Evolutionary conservation across 164 flowering plant genomes (phyloP).

Genomic region (Vitis riparia): DNA sequence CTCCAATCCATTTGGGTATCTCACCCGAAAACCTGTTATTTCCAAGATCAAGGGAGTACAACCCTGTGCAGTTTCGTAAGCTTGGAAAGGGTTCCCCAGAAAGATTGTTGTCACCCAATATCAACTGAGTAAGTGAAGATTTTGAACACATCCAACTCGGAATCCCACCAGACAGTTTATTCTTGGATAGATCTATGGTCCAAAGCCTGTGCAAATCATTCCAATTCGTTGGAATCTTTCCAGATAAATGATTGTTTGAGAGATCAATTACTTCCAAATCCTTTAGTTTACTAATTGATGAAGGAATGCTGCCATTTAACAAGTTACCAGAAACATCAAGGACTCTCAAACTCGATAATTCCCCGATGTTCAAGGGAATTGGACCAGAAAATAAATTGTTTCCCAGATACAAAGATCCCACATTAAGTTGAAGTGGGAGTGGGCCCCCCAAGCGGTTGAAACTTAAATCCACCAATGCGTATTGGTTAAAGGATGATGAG

Average conservation of each 20-base stretch:
- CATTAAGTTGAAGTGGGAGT: constrained; percentile 10
- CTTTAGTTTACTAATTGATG: neutral
- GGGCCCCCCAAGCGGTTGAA: constrained; percentile 17
- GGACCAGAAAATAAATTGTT: constrained; percentile 22
- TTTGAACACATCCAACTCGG: constrained; percentile 24
- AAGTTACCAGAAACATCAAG: constrained; percentile 17
- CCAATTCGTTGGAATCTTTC: constrained; percentile 27
- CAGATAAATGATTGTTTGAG: constrained; percentile 20
- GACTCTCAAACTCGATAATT: neutral
- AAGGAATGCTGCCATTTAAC: constrained; percentile 29
- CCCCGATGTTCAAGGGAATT: constrained; percentile 14
- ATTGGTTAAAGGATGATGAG: neutral
- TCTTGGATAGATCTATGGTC: constrained; percentile 18
- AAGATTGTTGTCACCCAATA: constrained; percentile 22
- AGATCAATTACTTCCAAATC: constrained; percentile 8
- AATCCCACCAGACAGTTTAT: constrained; percentile 31
- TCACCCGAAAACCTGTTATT: constrained; percentile 23
- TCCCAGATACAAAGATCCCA: neutral
- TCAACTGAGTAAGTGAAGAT: constrained; percentile 3
- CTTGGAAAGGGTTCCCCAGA: constrained; percentile 22
- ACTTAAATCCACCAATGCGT: constrained; percentile 10
- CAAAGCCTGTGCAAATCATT: neutral
- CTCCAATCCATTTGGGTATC: constrained; percentile 26
- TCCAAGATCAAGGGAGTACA: constrained; percentile 23
- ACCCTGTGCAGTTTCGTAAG: constrained; percentile 17